These are phyloP conservation scores for Rosellinia necatrix DNA, from an alignment of 2,329 filamentous ascomycete species.

Conservation along the genomic window DNA sequence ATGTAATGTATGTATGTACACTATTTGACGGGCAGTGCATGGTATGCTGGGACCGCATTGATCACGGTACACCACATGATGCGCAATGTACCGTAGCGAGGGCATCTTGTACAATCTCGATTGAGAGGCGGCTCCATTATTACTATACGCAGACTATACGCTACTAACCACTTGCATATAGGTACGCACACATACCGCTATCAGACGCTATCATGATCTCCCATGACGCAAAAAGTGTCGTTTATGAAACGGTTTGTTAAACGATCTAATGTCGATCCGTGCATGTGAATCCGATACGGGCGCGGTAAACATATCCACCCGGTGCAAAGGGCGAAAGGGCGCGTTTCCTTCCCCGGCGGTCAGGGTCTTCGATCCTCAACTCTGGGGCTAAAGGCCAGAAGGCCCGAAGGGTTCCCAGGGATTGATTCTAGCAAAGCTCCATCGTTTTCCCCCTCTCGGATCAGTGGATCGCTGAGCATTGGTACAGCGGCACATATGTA, in stretches of 20 bases:
- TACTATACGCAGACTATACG: conserved; percentile 2
- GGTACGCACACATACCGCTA: conserved; percentile 14
- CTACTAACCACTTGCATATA: too few species aligned
- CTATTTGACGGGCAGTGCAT: not conserved
- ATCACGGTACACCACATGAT: not conserved
- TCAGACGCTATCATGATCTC: not conserved
- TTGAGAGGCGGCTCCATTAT: conserved; percentile 1
- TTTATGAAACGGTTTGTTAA: conserved; percentile 1
- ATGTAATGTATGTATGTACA: too few species aligned
- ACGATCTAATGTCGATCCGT: not conserved
- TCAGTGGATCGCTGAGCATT: too few species aligned
- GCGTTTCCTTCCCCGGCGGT: not conserved
- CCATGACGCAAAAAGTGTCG: too few species aligned
- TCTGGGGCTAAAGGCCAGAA: not conserved
- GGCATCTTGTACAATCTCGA: not conserved
- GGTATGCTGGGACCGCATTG: not conserved
- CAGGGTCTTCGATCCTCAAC: not conserved
- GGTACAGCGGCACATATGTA: too few species aligned
- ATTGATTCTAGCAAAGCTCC: not conserved
- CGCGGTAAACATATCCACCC: not conserved
- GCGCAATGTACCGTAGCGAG: not conserved
- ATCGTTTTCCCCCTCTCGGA: too few species aligned
- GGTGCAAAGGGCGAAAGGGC: not conserved
- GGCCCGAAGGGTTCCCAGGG: conserved; percentile 1
- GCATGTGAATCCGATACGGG: too few species aligned